These are phyloP conservation scores for Cucurbitaria berberidis DNA, from an alignment of 2,329 filamentous ascomycete species.

Conservation along the genomic window DNA sequence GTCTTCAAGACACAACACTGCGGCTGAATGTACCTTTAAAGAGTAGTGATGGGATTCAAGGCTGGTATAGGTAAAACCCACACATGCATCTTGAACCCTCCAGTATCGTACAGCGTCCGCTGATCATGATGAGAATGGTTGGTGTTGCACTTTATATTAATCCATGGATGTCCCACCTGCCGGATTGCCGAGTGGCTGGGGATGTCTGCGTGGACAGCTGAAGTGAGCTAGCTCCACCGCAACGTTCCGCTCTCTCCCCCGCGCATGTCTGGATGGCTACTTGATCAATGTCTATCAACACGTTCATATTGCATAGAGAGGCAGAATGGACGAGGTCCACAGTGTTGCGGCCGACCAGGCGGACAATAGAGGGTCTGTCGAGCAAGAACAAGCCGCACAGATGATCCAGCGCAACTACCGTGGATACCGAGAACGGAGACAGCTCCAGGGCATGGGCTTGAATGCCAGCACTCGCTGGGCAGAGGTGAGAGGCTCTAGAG, in stretches of 20 bases:
- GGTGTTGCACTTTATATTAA: background rate
- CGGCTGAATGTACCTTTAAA: too few relatives aligned
- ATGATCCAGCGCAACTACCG: slow-evolving; percentile 69
- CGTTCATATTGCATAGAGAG: slow-evolving; percentile 1
- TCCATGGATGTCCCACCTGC: background rate
- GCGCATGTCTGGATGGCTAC: slow-evolving; percentile 2
- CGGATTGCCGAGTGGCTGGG: background rate
- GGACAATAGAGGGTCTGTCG: slow-evolving; percentile 11
- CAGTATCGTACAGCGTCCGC: too few relatives aligned
- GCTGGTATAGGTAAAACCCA: too few relatives aligned
- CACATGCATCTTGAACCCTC: too few relatives aligned
- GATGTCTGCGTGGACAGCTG: background rate
- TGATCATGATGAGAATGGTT: background rate
- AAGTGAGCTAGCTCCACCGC: slow-evolving; percentile 10
- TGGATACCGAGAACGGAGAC: slow-evolving; percentile 74
- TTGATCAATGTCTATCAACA: slow-evolving; percentile 10
- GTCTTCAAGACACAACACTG: too few relatives aligned
- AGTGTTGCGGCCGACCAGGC: slow-evolving; percentile 10
- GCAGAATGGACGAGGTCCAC: slow-evolving; percentile 17
- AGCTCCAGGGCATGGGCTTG: slow-evolving; percentile 71
- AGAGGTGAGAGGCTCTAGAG: slow-evolving; percentile 60
- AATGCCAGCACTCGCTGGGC: slow-evolving; percentile 75
- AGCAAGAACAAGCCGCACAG: slow-evolving; percentile 41
- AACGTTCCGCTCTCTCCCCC: slow-evolving; percentile 12
- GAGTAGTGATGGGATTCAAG: too few relatives aligned